These are phyloP conservation scores for Arabidopsis suecica DNA, from an alignment of 345 rosid species.

Conservation along the genomic window DNA sequence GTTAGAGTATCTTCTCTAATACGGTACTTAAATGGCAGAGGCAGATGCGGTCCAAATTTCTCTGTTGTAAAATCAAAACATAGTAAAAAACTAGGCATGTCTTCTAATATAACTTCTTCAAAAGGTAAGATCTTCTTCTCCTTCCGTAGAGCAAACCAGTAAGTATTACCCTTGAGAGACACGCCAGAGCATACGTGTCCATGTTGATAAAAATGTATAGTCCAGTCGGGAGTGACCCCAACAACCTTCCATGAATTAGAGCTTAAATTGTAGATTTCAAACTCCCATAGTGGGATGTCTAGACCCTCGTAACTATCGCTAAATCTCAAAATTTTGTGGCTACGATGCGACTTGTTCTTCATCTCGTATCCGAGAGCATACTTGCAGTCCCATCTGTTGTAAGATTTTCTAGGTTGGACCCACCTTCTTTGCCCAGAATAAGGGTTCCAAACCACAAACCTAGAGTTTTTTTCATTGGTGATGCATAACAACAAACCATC, in stretches of 20 bases:
- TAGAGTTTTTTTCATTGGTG: neutral
- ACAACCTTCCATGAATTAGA: neutral
- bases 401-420: neutral
- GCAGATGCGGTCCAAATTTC: neutral
- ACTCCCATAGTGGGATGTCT: neutral
- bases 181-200: no score
- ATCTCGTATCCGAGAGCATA: slow-evolving; percentile 10
- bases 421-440: neutral
- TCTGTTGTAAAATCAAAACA: slow-evolving; percentile 17
- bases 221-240: neutral
- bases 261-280: neutral
- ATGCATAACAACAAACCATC: slow-evolving; percentile 19
- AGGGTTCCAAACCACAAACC: slow-evolving; percentile 21
- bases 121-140: neutral
- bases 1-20: neutral
- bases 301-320: no score
- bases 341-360: neutral
- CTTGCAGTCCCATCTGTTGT: accelerated
- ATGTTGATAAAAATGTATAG: accelerated
- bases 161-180: slow-evolving; percentile 12
- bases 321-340: slow-evolving; percentile 6
- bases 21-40: neutral
- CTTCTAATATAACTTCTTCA: neutral
- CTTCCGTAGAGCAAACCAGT: neutral
- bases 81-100: neutral